These are phyloP conservation scores for Citrus unshiu DNA, from an alignment of 345 rosid species.

Conservation along the genomic window DNA sequence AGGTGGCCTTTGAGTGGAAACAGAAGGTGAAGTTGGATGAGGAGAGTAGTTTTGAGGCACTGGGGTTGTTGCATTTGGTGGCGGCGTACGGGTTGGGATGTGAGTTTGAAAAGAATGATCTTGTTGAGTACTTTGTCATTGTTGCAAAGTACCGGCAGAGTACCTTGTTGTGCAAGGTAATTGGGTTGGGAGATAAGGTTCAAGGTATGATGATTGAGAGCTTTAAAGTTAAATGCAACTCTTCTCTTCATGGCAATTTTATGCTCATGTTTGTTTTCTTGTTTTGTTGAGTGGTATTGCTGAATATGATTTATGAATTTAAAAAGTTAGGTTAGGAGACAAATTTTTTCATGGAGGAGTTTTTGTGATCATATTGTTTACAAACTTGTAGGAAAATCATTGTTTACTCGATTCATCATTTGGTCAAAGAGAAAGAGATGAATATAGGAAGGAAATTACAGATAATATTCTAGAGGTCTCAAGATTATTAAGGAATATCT, in stretches of 20 bases:
- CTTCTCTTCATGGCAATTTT: not conserved
- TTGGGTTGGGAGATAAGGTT: conserved; percentile 45
- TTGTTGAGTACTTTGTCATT: conserved; percentile 35
- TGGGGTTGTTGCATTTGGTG: conserved; percentile 53
- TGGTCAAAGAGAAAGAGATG: too few relatives aligned
- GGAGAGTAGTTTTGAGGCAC: conserved; percentile 28
- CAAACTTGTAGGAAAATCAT: not conserved
- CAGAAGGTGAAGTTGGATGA: conserved; percentile 25
- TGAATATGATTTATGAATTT: not conserved
- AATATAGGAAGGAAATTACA: too few relatives aligned
- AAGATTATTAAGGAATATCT: too few relatives aligned
- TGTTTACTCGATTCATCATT: not conserved
- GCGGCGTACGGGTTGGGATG: conserved; percentile 46
- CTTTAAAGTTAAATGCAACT: not conserved
- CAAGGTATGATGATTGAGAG: conserved; percentile 29
- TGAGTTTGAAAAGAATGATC: conserved; percentile 38
- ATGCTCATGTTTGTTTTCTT: not conserved
- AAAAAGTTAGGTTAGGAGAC: not conserved
- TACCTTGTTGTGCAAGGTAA: conserved; percentile 39
- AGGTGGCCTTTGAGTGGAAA: conserved; percentile 59
- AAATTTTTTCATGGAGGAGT: not conserved
- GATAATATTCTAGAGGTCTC: too few relatives aligned
- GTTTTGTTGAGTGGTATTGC: not conserved
- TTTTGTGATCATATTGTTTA: not conserved
- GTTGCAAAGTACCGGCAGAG: conserved; percentile 43